Percentiles rank a stretch among this genome's conserved stretches.
Conservation (phyloP, 495 filamentous ascomycete genomes). For the Annulohypoxylon maeteangense region DNA sequence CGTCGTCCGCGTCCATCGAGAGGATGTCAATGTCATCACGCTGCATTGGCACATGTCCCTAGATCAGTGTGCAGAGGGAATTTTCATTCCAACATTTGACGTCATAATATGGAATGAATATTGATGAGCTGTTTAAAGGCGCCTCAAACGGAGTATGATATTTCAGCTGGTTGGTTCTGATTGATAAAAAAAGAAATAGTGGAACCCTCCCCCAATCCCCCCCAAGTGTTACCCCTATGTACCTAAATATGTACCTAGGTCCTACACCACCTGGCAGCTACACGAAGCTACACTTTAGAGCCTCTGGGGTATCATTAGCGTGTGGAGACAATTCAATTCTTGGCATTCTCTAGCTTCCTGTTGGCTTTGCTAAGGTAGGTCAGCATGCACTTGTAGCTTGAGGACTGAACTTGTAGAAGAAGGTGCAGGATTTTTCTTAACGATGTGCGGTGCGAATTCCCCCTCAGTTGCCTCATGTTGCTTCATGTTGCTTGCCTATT, state of each 20-base stretch:
- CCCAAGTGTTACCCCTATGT: slow-evolving; percentile 14
- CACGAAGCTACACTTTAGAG: slow-evolving; percentile 27
- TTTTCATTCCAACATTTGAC: slow-evolving; percentile 10
- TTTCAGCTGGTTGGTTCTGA: slow-evolving; percentile 27
- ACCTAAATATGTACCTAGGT: background rate
- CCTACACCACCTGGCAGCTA: slow-evolving; percentile 5
- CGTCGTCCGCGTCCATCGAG: background rate
- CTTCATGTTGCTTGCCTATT: background rate
- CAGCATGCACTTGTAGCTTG: slow-evolving; percentile 33
- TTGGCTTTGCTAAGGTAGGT: slow-evolving; percentile 26
- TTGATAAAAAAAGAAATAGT: slow-evolving; percentile 26
- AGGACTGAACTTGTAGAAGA: slow-evolving; percentile 8
- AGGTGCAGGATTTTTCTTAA: slow-evolving; percentile 8
- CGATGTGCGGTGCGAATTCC: background rate
- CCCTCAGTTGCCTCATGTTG: background rate
- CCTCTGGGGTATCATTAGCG: slow-evolving; percentile 46
- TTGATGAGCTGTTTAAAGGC: slow-evolving; percentile 24
- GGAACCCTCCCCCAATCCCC: background rate
- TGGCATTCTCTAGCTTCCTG: slow-evolving; percentile 28
- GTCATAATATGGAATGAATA: background rate
- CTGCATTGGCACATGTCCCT: slow-evolving; percentile 10
- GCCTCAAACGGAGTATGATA: slow-evolving; percentile 1
- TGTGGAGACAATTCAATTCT: slow-evolving; percentile 31
- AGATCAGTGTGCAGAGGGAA: background rate
- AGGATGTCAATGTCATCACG: slow-evolving; percentile 17